Evolutionary conservation across 129 eudicot genomes (phyloP).

Genomic region (Artemisia annua): DNA sequence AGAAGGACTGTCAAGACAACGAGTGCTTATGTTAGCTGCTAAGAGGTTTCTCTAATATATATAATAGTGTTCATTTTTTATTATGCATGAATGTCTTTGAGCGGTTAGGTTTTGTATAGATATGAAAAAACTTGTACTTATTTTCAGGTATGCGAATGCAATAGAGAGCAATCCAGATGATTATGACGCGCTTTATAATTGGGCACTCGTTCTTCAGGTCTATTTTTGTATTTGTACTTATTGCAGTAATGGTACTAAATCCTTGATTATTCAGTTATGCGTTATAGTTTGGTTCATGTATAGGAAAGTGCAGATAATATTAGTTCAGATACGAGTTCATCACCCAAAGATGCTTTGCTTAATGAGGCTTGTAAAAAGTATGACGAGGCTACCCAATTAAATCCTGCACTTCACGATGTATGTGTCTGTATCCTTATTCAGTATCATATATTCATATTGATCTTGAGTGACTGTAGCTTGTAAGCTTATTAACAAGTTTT

Average conservation of each 20-base stretch:
- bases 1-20: slow-evolving; percentile 86
- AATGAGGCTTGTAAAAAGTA: slow-evolving; percentile 96
- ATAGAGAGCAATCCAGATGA: slow-evolving; percentile 88
- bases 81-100: not conserved
- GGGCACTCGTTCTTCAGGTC: slow-evolving; percentile 99
- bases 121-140: slow-evolving; percentile 4
- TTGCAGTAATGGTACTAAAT: not conserved
- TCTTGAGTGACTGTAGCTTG: too few relatives aligned
- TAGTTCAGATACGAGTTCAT: slow-evolving; percentile 63
- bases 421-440: slow-evolving; percentile 12
- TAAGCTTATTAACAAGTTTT: too few relatives aligned
- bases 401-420: slow-evolving; percentile 87
- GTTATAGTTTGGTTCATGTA: not conserved
- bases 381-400: slow-evolving; percentile 81
- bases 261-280: not conserved
- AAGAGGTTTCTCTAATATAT: slow-evolving; percentile 56
- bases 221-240: not conserved
- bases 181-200: slow-evolving; percentile 91
- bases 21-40: slow-evolving; percentile 90
- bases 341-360: slow-evolving; percentile 90
- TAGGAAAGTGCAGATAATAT: slow-evolving; percentile 99
- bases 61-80: too few relatives aligned
- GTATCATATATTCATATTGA: too few relatives aligned
- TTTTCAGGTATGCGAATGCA: slow-evolving; percentile 89
- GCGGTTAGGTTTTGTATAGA: slow-evolving; percentile 8